A percentile compares a stretch with the other conserved stretches of the same genome.
Conservation (phyloP, 805 yeast species). For the Schwanniomyces yamadae region DNA sequence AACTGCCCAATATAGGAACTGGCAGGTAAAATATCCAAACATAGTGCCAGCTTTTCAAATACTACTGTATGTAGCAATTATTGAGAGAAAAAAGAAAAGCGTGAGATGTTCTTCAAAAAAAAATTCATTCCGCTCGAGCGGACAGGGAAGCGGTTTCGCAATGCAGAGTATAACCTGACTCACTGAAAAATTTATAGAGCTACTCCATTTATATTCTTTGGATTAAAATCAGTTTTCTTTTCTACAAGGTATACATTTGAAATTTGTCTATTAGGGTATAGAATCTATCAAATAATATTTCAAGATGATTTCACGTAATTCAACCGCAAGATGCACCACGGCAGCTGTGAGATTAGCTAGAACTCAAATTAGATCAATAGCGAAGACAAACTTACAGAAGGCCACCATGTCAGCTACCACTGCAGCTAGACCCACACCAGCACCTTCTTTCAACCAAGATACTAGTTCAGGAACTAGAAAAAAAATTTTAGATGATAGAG, state of each 20-base stretch:
- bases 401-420: constrained; percentile 30
- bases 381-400: constrained; percentile 28
- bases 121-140: constrained; percentile 10
- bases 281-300: too few species aligned
- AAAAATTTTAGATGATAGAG: constrained; percentile 6
- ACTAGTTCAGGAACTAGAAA: constrained; percentile 7
- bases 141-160: constrained; percentile 2
- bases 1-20: too few species aligned
- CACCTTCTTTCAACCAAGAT: constrained; percentile 50
- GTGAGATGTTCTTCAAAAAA: too few species aligned
- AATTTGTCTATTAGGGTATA: neutral
- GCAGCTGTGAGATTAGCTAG: constrained; percentile 13
- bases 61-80: too few species aligned
- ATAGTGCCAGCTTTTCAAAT: too few species aligned
- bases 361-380: constrained; percentile 24
- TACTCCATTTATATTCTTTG: constrained; percentile 4
- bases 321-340: constrained; percentile 11
- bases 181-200: constrained; percentile 15
- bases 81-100: too few species aligned
- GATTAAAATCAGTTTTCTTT: too few species aligned
- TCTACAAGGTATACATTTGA: too few species aligned
- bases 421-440: constrained; percentile 42
- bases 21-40: too few species aligned
- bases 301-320: constrained; percentile 20
- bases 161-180: constrained; percentile 11